Base-by-base conservation (phyloP, 2,329 filamentous ascomycete genomes). In the Cladosporium sp. region DNA sequence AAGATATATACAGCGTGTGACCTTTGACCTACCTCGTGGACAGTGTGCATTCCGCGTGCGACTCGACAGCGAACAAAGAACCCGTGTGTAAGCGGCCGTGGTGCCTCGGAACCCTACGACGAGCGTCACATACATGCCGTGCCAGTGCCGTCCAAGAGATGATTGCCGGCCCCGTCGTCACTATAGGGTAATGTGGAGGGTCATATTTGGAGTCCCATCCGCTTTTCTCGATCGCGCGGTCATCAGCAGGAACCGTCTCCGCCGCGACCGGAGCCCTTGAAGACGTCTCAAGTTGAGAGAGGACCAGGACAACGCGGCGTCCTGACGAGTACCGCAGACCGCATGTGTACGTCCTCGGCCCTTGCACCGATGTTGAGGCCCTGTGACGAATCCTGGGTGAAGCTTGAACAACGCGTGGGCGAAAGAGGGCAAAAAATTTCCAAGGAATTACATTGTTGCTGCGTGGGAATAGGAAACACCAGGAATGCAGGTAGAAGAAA, bases 231-330 rank as follows among this genome's bases (percentile, higher is more conserved):
- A 5, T 9, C 28, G 28, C 28, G 28, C 4, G 9, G 28, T 10
- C 28, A 32, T 9, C 4, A 10, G 8, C 8, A 7, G 8, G 28
- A 32, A 32, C 8, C 17, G 36, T 13, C 13, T 50, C 50, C 50
- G 50, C 24, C 50, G 50, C 22, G 17, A 20, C 19, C 50, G 24
- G 50, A n/a, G 12, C 12, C 17, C 2, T 12, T n/a, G n/a, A 10
- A 2, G 3, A 10, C 12, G 28, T 9, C 28, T 19, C 25, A 24
- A 39, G 48, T 34, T 15, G 22, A 19, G 34, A 34, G 25, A 47
- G 39, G 52, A 55, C 20, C 28, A 36, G 25, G 34, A 55, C 32
- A 55, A 55, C 52, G 52, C 52, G 9, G 52, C 34, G 52, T 55
- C 52, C 52, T 55, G 13, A 55, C 28, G 24, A n/a, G n/a, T 55